Evolutionary conservation across 371 early-diverging fungal species (phyloP), one percentile per base, ranked within the genome.

Genomic region (Parasitella parasitica): DNA sequence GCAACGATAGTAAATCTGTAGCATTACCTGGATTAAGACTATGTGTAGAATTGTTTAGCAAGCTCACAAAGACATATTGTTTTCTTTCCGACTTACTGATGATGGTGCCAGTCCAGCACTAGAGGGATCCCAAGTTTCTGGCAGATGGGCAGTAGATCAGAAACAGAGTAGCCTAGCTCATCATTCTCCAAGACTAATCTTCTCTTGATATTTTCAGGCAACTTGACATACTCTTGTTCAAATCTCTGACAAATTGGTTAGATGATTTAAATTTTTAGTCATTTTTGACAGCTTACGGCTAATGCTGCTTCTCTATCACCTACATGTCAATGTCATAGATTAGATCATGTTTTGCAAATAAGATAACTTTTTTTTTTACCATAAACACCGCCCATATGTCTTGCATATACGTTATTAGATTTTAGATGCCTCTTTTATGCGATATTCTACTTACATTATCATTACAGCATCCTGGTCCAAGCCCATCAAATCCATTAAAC

Each of bases 351-450:
- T 7, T 11, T 27, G 24, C 8, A 2, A 16, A 6, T 15, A 27
- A 18, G 2, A 15, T 6, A n/a, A 6, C 7, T 15, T 15, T 24
- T 20, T 15, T 34, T 37, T 54, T 61, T 67, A 67, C 78, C 80
- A 41, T 80, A 80, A 34, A 72, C 73, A 6, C 83, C 83, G 8
- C 81, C 83, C 81, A 79, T 78, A 50, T 82, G 82, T 32, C 77
- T 77, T n/a, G n/a, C n/a, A n/a, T n/a, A n/a, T n/a, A n/a, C n/a
- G n/a, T n/a, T n/a, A n/a, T n/a, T n/a, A n/a, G n/a, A n/a, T n/a
- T n/a, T n/a, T n/a, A n/a, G n/a, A n/a, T n/a, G n/a, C n/a, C n/a
- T n/a, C n/a, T n/a, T n/a, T n/a, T n/a, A n/a, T n/a, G n/a, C n/a
- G n/a, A n/a, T n/a, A n/a, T n/a, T n/a, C n/a, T n/a, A n/a, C 70